These are phyloP conservation scores for Podaxis rugospora DNA, from an alignment of 768 basidiomycete species.

Conservation along the genomic window DNA sequence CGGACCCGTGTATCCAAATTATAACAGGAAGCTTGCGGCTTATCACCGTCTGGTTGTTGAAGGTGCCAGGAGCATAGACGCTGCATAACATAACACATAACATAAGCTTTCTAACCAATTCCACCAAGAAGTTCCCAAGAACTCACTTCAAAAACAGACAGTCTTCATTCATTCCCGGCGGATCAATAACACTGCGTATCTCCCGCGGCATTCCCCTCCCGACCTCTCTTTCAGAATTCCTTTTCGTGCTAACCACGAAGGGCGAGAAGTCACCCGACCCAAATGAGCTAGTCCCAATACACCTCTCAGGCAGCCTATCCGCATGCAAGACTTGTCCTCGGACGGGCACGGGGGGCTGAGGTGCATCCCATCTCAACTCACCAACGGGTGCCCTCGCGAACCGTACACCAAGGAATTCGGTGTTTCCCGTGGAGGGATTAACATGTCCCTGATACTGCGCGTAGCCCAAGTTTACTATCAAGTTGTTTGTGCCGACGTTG, in stretches of 20 bases:
- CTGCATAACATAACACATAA: too few relatives aligned
- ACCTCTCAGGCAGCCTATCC: not conserved
- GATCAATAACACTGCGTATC: not conserved
- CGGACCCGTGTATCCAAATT: too few relatives aligned
- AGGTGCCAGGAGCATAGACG: too few relatives aligned
- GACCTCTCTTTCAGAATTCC: not conserved
- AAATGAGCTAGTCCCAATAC: not conserved
- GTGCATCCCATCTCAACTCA: not conserved
- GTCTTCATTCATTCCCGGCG: slow-evolving; percentile 25
- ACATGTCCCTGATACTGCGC: slow-evolving; percentile 37
- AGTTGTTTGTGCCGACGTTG: not conserved
- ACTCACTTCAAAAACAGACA: slow-evolving; percentile 35
- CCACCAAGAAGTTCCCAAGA: slow-evolving; percentile 11
- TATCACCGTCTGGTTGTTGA: too few relatives aligned
- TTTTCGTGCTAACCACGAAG: not conserved
- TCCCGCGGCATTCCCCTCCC: not conserved
- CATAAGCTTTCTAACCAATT: not conserved
- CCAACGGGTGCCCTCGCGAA: slow-evolving; percentile 47
- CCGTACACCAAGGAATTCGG: slow-evolving; percentile 37
- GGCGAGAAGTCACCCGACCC: not conserved
- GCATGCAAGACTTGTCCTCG: not conserved
- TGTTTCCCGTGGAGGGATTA: slow-evolving; percentile 28
- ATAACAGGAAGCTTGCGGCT: too few relatives aligned
- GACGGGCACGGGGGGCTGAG: not conserved
- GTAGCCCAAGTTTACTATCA: slow-evolving; percentile 32